Evolutionary conservation across 164 flowering plant species (phyloP).

Genomic region (Vitis labrusca): DNA sequence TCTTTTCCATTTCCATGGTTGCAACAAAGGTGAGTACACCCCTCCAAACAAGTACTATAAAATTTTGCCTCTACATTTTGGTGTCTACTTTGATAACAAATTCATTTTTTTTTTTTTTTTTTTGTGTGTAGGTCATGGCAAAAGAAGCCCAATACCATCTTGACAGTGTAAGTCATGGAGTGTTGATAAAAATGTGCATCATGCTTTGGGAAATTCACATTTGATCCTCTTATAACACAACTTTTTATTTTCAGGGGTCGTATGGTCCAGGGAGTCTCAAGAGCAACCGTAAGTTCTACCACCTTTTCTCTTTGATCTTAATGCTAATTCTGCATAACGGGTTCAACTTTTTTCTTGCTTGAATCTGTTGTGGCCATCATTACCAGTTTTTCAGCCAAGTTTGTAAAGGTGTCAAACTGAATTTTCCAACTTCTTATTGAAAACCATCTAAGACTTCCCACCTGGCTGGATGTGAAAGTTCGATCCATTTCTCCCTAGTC

Average conservation of each 20-base stretch:
- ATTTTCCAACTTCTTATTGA: too few species aligned
- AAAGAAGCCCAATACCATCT: constrained; percentile 23
- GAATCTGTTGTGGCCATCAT: neutral
- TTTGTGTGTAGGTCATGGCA: constrained; percentile 29
- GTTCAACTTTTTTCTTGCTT: neutral
- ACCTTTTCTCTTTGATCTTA: neutral
- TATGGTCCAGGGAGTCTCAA: constrained; percentile 36
- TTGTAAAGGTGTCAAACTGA: too few species aligned
- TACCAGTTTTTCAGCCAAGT: too few species aligned
- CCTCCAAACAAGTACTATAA: neutral
- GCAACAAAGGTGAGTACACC: constrained; percentile 8
- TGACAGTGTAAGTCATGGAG: constrained; percentile 18
- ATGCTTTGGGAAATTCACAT: neutral
- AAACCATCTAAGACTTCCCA: too few species aligned
- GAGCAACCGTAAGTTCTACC: constrained; percentile 27
- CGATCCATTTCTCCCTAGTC: too few species aligned
- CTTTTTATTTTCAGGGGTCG: constrained; percentile 14
- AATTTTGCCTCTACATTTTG: neutral
- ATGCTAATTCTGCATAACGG: neutral
- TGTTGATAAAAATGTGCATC: too few species aligned
- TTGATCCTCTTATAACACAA: neutral
- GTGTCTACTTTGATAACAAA: neutral
- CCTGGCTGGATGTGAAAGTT: too few species aligned
- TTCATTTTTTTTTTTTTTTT: neutral
- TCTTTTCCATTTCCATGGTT: constrained; percentile 20